Evolutionary conservation across 2,329 filamentous ascomycete genomes (phyloP).

Genomic region (Ophiognomonia clavigignenti-juglandacearum): DNA sequence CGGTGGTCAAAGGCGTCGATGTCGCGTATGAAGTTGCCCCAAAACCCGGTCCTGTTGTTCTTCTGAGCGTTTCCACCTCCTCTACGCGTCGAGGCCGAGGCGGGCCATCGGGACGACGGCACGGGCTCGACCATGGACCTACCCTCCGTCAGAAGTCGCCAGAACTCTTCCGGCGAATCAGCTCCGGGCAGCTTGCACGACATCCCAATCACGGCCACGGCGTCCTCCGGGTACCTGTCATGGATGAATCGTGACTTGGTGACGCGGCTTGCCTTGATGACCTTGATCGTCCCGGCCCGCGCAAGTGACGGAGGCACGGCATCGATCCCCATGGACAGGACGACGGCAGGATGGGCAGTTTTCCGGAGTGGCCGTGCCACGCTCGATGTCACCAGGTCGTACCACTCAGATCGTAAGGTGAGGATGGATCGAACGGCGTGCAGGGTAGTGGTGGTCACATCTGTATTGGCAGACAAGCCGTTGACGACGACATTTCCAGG

Average conservation of each 20-base stretch:
- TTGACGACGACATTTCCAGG: too few species aligned
- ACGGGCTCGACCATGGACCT: not conserved
- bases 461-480: too few species aligned
- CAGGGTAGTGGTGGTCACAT: too few species aligned
- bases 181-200: not conserved
- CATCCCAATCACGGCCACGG: not conserved
- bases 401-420: too few species aligned
- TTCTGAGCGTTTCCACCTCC: not conserved
- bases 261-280: too few species aligned
- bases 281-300: not conserved
- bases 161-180: not conserved
- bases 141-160: not conserved
- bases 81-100: not conserved
- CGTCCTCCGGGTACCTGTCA: not conserved
- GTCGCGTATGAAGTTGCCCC: slow-evolving; percentile 9
- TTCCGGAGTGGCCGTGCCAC: too few species aligned
- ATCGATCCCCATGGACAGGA: too few species aligned
- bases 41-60: too few species aligned
- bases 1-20: slow-evolving; percentile 18
- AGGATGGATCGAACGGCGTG: too few species aligned
- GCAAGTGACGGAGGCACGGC: not conserved
- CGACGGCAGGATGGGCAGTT: too few species aligned
- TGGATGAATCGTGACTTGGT: too few species aligned
- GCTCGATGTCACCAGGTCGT: too few species aligned
- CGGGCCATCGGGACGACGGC: slow-evolving; percentile 1